phyloP scores from a whole-genome alignment of 2,329 filamentous ascomycete genomes.

The Cercospora zeae-maydis region DNA sequence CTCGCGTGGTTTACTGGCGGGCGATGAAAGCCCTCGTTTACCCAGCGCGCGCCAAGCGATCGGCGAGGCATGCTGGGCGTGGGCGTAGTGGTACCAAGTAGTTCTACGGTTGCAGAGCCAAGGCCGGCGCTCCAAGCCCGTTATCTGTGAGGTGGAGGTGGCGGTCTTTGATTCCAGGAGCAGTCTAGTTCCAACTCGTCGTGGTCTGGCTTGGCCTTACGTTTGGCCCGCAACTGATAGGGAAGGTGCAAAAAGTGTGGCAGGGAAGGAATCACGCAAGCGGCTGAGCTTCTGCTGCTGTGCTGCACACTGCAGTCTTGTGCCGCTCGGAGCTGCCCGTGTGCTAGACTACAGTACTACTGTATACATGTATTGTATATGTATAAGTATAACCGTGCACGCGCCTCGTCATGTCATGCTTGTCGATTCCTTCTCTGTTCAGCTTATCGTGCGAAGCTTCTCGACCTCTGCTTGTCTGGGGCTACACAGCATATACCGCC shows the following conservation, averaged over 20 bases:
- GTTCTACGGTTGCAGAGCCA: background rate
- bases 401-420: too few species aligned
- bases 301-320: too few species aligned
- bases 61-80: background rate
- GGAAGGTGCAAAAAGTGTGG: background rate
- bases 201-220: background rate
- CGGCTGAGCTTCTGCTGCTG: background rate
- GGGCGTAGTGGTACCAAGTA: too few species aligned
- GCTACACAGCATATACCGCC: background rate
- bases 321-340: background rate
- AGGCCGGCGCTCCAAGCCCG: conserved; percentile 3
- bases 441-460: conserved; percentile 15
- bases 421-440: background rate
- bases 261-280: background rate
- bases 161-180: background rate
- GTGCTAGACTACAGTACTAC: too few species aligned
- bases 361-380: too few species aligned
- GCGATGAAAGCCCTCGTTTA: background rate
- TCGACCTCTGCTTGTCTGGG: background rate
- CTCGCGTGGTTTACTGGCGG: background rate
- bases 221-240: conserved; percentile 6
- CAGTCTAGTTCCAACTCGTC: background rate
- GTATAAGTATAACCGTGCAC: too few species aligned
- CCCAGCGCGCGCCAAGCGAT: conserved; percentile 1
- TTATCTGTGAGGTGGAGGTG: background rate